These are phyloP conservation scores for Zopfochytrium polystomum DNA, from an alignment of 371 early-diverging fungal species.

Conservation along the genomic window DNA sequence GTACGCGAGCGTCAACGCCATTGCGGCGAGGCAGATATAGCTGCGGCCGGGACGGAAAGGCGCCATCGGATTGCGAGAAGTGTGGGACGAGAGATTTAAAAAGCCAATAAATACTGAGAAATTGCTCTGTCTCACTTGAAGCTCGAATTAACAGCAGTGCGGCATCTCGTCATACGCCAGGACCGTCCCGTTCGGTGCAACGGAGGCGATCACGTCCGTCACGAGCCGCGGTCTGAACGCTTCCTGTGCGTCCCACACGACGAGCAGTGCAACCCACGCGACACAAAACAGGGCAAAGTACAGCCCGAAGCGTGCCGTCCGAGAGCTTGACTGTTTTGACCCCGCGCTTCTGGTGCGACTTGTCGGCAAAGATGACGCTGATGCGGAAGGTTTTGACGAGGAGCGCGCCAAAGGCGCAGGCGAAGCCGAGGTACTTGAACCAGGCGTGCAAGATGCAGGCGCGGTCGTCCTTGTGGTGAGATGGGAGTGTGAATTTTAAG, in stretches of 20 bases:
- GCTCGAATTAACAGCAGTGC: constrained; percentile 10
- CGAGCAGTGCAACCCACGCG: constrained; percentile 9
- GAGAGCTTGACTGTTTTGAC: not conserved
- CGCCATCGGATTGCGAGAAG: not conserved
- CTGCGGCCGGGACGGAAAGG: too few relatives aligned
- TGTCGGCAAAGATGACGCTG: constrained; percentile 17
- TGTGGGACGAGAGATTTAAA: not conserved
- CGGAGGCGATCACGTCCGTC: not conserved
- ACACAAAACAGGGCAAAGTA: constrained; percentile 1
- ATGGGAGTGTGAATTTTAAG: not conserved
- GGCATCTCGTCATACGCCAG: not conserved
- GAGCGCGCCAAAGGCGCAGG: constrained; percentile 10
- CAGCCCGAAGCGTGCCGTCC: not conserved
- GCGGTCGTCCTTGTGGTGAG: not conserved
- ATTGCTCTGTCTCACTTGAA: not conserved
- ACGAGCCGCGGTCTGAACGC: constrained; percentile 5
- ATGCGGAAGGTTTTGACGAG: constrained; percentile 16
- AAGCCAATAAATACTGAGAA: not conserved
- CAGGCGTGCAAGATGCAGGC: not conserved
- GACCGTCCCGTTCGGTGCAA: constrained; percentile 8
- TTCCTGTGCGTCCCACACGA: constrained; percentile 7
- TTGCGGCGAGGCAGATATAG: constrained; percentile 16
- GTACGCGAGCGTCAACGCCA: constrained; percentile 10
- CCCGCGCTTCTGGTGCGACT: too few relatives aligned
- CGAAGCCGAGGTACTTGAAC: constrained; percentile 9